Base-by-base conservation (phyloP, 78 protist genomes). In the Isochrysis galbana region DNA sequence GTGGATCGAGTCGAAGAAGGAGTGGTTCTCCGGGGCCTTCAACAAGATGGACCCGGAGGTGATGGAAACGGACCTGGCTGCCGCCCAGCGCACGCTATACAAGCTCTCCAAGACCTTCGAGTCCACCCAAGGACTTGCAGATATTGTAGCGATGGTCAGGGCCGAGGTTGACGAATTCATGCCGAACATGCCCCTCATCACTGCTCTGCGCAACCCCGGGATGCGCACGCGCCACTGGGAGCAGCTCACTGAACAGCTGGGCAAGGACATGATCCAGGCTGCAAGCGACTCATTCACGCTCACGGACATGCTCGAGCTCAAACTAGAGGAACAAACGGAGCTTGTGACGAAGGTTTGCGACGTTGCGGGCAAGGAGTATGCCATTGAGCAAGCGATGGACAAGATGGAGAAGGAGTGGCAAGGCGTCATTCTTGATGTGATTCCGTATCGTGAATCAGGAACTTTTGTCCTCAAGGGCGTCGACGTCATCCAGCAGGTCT, bases 141-240 rank as follows among this genome's bases (percentile, higher is more conserved):
- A 91, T 29, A 94, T 91, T 21, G 95, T 96, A 97, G 38, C 93
- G 67, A 83, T 47, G 41, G 80, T 92, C 90, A 42, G 94, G 88
- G 84, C 19, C 48, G 42, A 95, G 87, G 70, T 97, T 29, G 97
- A 93, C 44, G 94, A 51, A 41, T 97, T 97, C 91, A 26, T 22
- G 25, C 91, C 90, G 46, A 83, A 61, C 93, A n/a, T 96, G 87
- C 99, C 99, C 25, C 90, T 98, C 38, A 82, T 98, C 38, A 46
- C 55, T 38, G 96, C 95, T 10, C 92, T 98, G 89, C 84, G 98
- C 39, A 48, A 94, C 89, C 96, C 96, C 10, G 98, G 98, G n/a
- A 95, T 98, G 94, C 93, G 95, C 25, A 96, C 91, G 36, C 74
- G 98, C 21, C 99, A 98, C 89, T 97, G 98, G 99, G 48, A 74